Conservation (phyloP, 2,329 filamentous ascomycete species). For the Beauveria brongniartii region DNA sequence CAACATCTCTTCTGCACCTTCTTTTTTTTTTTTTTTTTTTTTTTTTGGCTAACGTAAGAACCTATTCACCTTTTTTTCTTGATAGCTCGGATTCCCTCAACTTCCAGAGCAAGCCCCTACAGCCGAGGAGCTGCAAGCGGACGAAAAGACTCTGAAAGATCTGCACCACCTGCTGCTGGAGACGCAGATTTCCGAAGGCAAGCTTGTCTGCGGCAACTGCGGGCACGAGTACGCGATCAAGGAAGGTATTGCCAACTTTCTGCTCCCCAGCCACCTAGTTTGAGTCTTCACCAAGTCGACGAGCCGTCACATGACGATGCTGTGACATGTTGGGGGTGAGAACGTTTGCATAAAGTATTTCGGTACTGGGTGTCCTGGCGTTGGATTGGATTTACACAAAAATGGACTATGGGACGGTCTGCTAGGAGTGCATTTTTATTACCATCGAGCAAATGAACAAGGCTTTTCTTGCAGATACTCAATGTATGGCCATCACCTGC, state of each 20-base stretch:
- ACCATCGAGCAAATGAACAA: neutral
- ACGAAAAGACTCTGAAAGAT: slow-evolving; percentile 66
- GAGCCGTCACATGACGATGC: neutral
- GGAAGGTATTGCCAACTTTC: slow-evolving; percentile 93
- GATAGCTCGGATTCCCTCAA: slow-evolving; percentile 68
- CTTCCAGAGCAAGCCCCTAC: slow-evolving; percentile 59
- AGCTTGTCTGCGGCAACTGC: slow-evolving; percentile 83
- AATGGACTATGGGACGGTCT: neutral
- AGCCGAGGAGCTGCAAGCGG: slow-evolving; percentile 50
- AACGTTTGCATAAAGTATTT: neutral
- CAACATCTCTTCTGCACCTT: neutral
- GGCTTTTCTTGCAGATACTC: neutral
- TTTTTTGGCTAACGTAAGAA: neutral
- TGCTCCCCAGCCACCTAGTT: slow-evolving; percentile 87
- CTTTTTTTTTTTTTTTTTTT: too few species aligned
- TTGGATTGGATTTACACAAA: neutral
- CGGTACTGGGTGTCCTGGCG: neutral
- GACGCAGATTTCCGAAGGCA: slow-evolving; percentile 83
- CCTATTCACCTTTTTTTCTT: neutral
- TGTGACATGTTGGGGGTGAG: neutral
- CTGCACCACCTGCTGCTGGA: slow-evolving; percentile 77
- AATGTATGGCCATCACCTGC: neutral
- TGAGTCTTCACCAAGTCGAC: slow-evolving; percentile 21
- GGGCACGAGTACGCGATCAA: slow-evolving; percentile 91
- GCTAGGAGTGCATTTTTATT: neutral